Evolutionary conservation across 2,329 filamentous ascomycete species (phyloP), one percentile per base, ranked within the genome.

Genomic region (Tolypocladium endophyticum): DNA sequence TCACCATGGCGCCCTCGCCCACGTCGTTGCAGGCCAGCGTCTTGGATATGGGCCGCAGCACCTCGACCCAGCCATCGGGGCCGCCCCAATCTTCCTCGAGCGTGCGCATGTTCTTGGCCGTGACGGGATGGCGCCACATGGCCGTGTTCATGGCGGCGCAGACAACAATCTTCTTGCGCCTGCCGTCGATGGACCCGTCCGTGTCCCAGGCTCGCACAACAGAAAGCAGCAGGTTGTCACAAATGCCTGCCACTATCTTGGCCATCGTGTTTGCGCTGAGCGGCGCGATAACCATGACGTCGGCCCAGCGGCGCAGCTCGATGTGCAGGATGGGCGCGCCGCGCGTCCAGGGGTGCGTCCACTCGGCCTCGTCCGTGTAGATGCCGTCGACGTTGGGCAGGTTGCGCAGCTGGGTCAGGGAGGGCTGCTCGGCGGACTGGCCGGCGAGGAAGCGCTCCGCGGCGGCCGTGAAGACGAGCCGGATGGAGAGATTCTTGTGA

Each of bases 141-240:
- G 87, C 86, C 30, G 85, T 91, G 71, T 97, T 96, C 90, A 96
- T 96, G 36, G 88, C 86, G 1, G 87, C 87, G 2, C 89, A 89
- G 0, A 93, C 88, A 1, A 94, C 68, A 41, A 96, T 90, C 63
- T 87, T 87, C 71, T 80, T 84, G 58, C 69, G 72, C 7, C 52
- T 56, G 20, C 70, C 73, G 61, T 88, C 85, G 8, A 87, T 75
- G 20, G 79, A 70, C 0, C 85, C 84, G n/a, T 79, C 80, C 0
- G 86, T 87, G 73, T 97, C 93, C 94, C 93, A 99, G 0, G 93
- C 93, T 25, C 93, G 80, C 43, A 94, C 81, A 0, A 94, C 87
- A 55, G 76, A 80, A 18, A 85, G 87, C 6, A 97, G 72, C 8
- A 97, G 76, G 60, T 88, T 87, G 68, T 96, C 91, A 52, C 85